Evolutionary conservation across 306 rosid genomes (phyloP).

Genomic region (Inga oerstediana): DNA sequence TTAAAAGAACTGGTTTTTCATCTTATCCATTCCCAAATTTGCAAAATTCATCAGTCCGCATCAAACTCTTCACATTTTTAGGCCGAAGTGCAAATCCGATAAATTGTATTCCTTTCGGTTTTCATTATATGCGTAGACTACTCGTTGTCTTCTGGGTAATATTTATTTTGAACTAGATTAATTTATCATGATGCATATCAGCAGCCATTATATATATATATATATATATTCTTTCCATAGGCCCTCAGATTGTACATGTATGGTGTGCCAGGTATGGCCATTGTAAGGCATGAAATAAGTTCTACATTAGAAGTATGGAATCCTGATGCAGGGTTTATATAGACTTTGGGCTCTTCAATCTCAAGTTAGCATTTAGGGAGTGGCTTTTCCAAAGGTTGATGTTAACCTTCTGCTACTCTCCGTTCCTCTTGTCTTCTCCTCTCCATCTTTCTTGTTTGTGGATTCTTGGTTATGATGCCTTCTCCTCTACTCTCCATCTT

Average conservation of each 20-base stretch:
- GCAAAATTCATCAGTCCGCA: background rate
- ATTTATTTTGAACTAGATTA: background rate
- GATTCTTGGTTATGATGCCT: background rate
- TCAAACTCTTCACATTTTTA: background rate
- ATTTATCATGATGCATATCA: background rate
- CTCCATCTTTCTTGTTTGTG: background rate
- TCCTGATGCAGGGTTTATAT: background rate
- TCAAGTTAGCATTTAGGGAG: background rate
- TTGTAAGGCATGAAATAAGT: background rate
- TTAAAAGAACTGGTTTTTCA: background rate
- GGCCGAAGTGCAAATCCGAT: background rate
- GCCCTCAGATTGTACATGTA: background rate
- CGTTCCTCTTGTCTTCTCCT: background rate
- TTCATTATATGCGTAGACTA: background rate
- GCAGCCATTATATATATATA: background rate
- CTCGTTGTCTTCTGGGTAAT: background rate
- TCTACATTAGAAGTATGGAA: background rate
- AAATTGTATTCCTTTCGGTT: background rate
- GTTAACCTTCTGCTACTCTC: background rate
- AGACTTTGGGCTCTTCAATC: background rate
- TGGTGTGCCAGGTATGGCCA: background rate
- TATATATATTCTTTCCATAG: too few relatives aligned
- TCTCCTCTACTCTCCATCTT: background rate
- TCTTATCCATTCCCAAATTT: background rate
- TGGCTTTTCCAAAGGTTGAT: background rate